Evolutionary conservation across 805 yeast species (phyloP).

Genomic region (Saturnispora mendoncae): DNA sequence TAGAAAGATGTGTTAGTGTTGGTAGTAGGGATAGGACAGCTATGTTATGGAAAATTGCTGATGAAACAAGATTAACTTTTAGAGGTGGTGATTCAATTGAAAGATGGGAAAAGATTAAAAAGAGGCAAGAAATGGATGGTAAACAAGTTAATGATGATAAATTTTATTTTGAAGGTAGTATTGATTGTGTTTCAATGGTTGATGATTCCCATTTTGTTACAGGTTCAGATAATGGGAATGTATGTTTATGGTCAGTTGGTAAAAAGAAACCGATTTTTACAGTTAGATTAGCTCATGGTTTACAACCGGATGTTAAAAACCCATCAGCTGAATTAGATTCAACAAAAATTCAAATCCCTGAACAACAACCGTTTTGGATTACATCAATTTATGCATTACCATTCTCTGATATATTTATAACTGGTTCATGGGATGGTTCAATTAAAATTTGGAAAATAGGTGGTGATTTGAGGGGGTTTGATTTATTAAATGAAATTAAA

Average conservation of each 20-base stretch:
- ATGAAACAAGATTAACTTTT: constrained; percentile 87
- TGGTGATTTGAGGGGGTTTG: constrained; percentile 55
- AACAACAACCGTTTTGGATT: constrained; percentile 74
- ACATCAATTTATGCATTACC: constrained; percentile 78
- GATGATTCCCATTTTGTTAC: constrained; percentile 92
- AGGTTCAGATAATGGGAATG: constrained; percentile 89
- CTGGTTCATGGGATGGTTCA: constrained; percentile 84
- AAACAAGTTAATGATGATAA: constrained; percentile 17
- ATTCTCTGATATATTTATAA: constrained; percentile 70
- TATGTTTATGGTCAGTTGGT: constrained; percentile 82
- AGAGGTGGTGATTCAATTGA: constrained; percentile 72
- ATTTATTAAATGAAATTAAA: constrained; percentile 44
- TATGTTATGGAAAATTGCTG: constrained; percentile 93
- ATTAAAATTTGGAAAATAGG: constrained; percentile 71
- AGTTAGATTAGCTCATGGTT: constrained; percentile 70
- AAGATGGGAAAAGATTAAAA: constrained; percentile 27
- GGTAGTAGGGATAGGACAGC: constrained; percentile 94
- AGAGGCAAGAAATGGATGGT: constrained; percentile 28
- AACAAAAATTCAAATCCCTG: constrained; percentile 49
- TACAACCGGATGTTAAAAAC: constrained; percentile 32
- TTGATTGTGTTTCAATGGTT: constrained; percentile 82
- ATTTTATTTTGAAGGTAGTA: constrained; percentile 70
- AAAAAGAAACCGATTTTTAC: constrained; percentile 81
- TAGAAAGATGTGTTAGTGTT: constrained; percentile 91
- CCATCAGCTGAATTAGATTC: constrained; percentile 43